phyloP scores from a whole-genome alignment of 306 rosid genomes.

The Castanea sativa region DNA sequence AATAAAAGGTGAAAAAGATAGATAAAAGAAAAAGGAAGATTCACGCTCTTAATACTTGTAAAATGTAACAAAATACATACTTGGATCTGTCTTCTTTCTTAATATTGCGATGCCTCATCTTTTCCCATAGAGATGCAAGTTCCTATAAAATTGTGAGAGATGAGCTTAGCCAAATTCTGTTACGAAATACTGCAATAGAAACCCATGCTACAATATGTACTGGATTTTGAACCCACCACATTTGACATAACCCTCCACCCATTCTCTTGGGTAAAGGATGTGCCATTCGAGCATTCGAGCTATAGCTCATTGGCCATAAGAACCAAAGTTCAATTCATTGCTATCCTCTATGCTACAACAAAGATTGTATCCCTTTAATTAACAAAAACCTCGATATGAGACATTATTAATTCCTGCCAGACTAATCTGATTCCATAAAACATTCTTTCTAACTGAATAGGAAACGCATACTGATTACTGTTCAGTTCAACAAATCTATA shows the following conservation, averaged over 20 bases:
- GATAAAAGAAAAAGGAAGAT: neutral
- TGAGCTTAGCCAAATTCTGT: neutral
- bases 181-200: neutral
- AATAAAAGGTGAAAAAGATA: neutral
- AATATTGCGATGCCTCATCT: slow-evolving; percentile 80
- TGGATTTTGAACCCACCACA: too few relatives aligned
- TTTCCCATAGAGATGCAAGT: slow-evolving; percentile 88
- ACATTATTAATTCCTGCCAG: neutral
- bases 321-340: neutral
- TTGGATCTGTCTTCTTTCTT: slow-evolving; percentile 77
- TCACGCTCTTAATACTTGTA: neutral
- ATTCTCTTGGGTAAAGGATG: too few relatives aligned
- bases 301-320: too few relatives aligned
- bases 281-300: too few relatives aligned
- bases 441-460: neutral
- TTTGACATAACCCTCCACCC: too few relatives aligned
- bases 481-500: neutral
- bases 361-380: neutral
- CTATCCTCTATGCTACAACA: neutral
- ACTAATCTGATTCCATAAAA: neutral
- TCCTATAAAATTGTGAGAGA: slow-evolving; percentile 44
- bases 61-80: slow-evolving; percentile 41
- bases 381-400: neutral
- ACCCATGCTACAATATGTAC: neutral
- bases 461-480: too few relatives aligned